phyloP scores from a whole-genome alignment of 2,329 filamentous ascomycete genomes.

The Cercospora beticola region DNA sequence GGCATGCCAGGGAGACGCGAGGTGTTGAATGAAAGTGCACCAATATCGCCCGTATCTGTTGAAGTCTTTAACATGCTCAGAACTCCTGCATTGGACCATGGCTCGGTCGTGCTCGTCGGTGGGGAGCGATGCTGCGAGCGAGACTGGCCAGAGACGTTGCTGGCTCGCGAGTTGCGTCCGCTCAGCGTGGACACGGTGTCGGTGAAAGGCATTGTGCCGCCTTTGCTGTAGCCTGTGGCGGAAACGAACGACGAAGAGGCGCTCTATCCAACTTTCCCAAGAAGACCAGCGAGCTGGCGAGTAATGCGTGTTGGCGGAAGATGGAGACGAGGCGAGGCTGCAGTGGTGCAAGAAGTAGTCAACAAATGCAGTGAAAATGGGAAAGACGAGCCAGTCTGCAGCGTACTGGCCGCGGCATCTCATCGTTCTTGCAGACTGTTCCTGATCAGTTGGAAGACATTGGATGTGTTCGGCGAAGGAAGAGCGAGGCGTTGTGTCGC shows the following conservation, averaged over 20 bases:
- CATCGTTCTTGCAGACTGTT: conserved; percentile 10
- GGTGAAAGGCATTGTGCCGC: conserved; percentile 47
- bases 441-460: not conserved
- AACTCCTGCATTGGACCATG: conserved; percentile 43
- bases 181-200: conserved; percentile 47
- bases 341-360: conserved; percentile 8
- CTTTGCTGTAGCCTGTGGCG: conserved; percentile 27
- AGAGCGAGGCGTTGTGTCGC: not conserved
- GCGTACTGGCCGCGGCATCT: not conserved
- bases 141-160: conserved; percentile 44
- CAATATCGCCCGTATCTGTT: conserved; percentile 51
- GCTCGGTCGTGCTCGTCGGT: conserved; percentile 32
- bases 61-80: conserved; percentile 53
- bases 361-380: not conserved
- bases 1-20: conserved; percentile 42
- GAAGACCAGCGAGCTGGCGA: conserved; percentile 27
- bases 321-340: conserved; percentile 17
- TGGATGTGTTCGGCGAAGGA: not conserved
- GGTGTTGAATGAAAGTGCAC: conserved; percentile 41
- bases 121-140: conserved; percentile 33
- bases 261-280: conserved; percentile 35
- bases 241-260: conserved; percentile 28
- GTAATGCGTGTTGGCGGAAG: conserved; percentile 25
- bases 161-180: conserved; percentile 50
- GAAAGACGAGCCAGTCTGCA: conserved; percentile 8